Evolutionary conservation across 345 rosid species (phyloP), one percentile per base, ranked within the genome.

Genomic region (Reutealis trisperma): DNA sequence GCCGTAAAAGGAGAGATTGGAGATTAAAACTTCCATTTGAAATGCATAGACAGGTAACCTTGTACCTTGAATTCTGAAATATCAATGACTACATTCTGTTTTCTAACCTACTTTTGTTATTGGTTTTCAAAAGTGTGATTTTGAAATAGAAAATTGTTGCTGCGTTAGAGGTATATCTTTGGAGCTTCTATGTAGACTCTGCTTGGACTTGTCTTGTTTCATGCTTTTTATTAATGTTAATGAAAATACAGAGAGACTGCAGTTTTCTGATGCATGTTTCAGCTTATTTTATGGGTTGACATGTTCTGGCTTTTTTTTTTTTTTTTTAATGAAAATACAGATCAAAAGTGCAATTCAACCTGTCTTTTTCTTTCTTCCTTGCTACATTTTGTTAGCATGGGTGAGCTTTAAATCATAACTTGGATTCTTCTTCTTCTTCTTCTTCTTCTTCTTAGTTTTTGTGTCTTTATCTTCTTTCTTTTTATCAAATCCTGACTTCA

Each of bases 1-100:
- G 85, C 85, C 90, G 92, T 19, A 95, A 91, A 85, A 89, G 83
- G 83, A 91, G 77, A 80, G 98, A 91, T 68, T 87, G 93, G 89
- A 89, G 99, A 78, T 72, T 93, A 74, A 90, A 69, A 49, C 74
- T 93, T 67, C 88, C 92, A 51, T 88, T 84, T 73, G 65, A 72
- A 22, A 78, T 37, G 87, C 93, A 89, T 83, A 85, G 52, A 78
- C 85, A 47, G 88, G 89, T 88, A 70, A 88, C 77, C 59, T 85
- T 92, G 65, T 86, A 91, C 83, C 84, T 94, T 25, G 92, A 90
- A 42, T 80, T 77, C 83, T 89, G 80, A 83, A 61, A 18, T 57
- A 52, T 7, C 13, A 4, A 11, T 15, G 15, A 6, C 0, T 21
- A 10, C 12, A 47, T 16, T 13, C 27, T 19, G 9, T 63, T 63